Conservation (phyloP, 2,329 filamentous ascomycete species). For the Trichoderma oligosporum region DNA sequence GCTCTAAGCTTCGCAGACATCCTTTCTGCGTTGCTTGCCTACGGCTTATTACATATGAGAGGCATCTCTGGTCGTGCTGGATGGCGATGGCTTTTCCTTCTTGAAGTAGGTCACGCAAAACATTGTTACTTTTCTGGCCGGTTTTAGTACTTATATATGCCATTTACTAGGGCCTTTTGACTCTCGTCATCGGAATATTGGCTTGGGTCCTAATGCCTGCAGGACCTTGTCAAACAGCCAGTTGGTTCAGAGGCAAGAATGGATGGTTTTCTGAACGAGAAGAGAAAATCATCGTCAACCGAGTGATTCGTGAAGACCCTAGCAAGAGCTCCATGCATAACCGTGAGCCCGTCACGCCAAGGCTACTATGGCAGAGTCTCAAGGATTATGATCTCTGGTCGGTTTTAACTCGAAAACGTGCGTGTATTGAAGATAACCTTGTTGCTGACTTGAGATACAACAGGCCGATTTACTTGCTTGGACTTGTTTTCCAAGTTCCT, state of each 20-base stretch:
- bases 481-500: slow-evolving; percentile 43
- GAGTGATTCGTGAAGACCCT: slow-evolving; percentile 53
- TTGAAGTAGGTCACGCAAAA: slow-evolving; percentile 7
- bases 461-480: slow-evolving; percentile 34
- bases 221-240: slow-evolving; percentile 43
- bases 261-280: slow-evolving; percentile 44
- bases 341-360: slow-evolving; percentile 42
- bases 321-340: slow-evolving; percentile 59
- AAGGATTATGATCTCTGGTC: slow-evolving; percentile 59
- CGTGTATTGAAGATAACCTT: background rate
- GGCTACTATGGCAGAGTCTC: slow-evolving; percentile 47
- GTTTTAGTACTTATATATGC: background rate
- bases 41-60: slow-evolving; percentile 37
- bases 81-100: slow-evolving; percentile 36
- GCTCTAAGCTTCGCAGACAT: slow-evolving; percentile 57
- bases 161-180: slow-evolving; percentile 28
- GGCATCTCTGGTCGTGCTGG: slow-evolving; percentile 37
- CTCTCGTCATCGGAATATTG: slow-evolving; percentile 25
- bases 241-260: slow-evolving; percentile 49
- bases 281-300: slow-evolving; percentile 55
- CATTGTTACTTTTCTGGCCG: no score
- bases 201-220: slow-evolving; percentile 27
- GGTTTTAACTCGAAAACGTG: background rate
- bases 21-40: slow-evolving; percentile 47
- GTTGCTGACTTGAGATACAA: background rate